A percentile compares a stretch with the other conserved stretches of the same genome.
phyloP scores from a whole-genome alignment of 2,329 filamentous ascomycete genomes.

The Pseudogymnoascus sp. region DNA sequence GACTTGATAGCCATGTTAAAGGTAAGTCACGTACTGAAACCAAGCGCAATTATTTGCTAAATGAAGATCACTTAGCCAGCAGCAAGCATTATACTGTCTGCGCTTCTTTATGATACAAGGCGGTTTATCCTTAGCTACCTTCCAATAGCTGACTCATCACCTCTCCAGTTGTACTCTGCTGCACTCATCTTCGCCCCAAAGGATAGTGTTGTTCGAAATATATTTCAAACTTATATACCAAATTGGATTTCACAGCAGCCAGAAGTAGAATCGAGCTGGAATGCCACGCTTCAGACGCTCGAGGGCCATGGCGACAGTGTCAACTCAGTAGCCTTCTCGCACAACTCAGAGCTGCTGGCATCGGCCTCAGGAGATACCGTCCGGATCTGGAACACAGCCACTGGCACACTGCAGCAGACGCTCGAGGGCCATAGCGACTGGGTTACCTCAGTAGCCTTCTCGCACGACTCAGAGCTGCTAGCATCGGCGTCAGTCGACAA shows the following conservation, averaged over 20 bases:
- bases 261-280: conserved; percentile 3
- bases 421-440: no score
- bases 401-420: no score
- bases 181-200: conserved; percentile 27
- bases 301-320: conserved; percentile 11
- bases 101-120: conserved; percentile 14
- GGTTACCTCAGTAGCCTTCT: no score
- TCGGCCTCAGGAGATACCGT: conserved; percentile 14
- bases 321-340: conserved; percentile 14
- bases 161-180: conserved; percentile 29
- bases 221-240: conserved; percentile 13
- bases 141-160: conserved; percentile 21
- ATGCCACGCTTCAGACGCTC: conserved; percentile 12
- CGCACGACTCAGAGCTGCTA: no score
- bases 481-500: no score
- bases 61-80: neutral
- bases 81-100: neutral
- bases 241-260: conserved; percentile 14
- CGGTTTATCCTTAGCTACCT: conserved; percentile 13
- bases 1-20: conserved; percentile 12
- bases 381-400: no score
- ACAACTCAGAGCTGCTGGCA: conserved; percentile 15
- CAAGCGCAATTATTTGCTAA: neutral
- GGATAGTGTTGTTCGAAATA: conserved; percentile 21
- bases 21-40: conserved; percentile 2